Conservation (phyloP, 768 basidiomycete genomes). For the Lentinula sp. region DNA sequence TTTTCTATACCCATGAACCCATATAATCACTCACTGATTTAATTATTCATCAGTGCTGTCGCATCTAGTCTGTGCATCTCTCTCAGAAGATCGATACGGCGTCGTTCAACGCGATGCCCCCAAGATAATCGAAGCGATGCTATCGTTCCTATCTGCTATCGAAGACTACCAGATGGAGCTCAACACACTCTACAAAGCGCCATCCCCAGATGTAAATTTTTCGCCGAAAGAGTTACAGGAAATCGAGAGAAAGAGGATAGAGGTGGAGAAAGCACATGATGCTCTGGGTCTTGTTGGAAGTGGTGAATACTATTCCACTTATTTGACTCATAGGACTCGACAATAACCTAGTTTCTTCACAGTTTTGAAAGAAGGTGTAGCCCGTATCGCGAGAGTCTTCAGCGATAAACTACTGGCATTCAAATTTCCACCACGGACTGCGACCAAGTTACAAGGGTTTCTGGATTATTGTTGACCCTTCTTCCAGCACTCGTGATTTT, state of each 20-base stretch:
- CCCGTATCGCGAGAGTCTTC: constrained; percentile 65
- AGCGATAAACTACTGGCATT: constrained; percentile 70
- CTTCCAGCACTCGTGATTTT: background rate
- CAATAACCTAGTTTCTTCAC: background rate
- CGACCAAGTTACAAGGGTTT: constrained; percentile 63
- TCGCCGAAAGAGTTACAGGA: constrained; percentile 28
- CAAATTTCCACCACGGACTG: constrained; percentile 68
- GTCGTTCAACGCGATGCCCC: constrained; percentile 84
- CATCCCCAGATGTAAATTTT: constrained; percentile 26
- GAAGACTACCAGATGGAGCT: constrained; percentile 62
- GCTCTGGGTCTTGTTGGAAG: constrained; percentile 47
- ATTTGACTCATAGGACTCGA: background rate
- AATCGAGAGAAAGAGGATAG: constrained; percentile 33
- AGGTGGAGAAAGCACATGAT: constrained; percentile 52
- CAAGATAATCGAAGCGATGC: constrained; percentile 69
- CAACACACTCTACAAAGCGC: constrained; percentile 29
- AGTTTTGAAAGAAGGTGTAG: constrained; percentile 66
- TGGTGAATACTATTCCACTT: constrained; percentile 36
- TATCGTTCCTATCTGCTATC: constrained; percentile 58
- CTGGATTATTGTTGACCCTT: constrained; percentile 41
- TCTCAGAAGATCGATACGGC: constrained; percentile 77
- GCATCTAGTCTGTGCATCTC: constrained; percentile 61
- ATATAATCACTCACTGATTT: background rate
- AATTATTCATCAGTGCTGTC: constrained; percentile 46
- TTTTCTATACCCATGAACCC: constrained; percentile 10